These are phyloP conservation scores for Plantago ovata DNA, from an alignment of 257 asterid genomes.

Conservation along the genomic window DNA sequence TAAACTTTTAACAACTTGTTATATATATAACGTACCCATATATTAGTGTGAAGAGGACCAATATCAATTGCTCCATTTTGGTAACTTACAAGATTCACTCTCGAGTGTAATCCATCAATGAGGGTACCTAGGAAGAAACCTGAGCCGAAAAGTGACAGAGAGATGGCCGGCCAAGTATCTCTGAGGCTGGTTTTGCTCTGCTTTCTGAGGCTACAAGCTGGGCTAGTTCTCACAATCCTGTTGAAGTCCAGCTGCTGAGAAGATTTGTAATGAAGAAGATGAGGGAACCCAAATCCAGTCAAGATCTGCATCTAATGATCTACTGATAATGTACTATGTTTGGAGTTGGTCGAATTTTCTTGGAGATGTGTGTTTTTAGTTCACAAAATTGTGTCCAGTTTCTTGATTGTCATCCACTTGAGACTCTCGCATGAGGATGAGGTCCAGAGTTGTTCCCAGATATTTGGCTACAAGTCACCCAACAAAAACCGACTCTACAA, in stretches of 20 bases:
- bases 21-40: slow-evolving; percentile 39
- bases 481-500: no score
- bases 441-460: background rate
- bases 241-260: slow-evolving; percentile 10
- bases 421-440: background rate
- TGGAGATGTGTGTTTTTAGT: background rate
- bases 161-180: slow-evolving; percentile 35
- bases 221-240: background rate
- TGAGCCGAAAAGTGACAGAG: slow-evolving; percentile 44
- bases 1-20: no score
- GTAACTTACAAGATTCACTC: slow-evolving; percentile 62
- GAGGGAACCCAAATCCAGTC: slow-evolving; percentile 16
- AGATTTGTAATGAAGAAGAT: slow-evolving; percentile 2
- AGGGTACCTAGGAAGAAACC: slow-evolving; percentile 72
- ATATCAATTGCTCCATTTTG: slow-evolving; percentile 62
- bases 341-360: background rate
- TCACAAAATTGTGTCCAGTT: slow-evolving; percentile 4
- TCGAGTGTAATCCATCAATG: slow-evolving; percentile 69
- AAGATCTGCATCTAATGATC: slow-evolving; percentile 21
- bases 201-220: slow-evolving; percentile 19
- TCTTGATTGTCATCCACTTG: background rate
- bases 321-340: no score
- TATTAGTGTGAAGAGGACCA: slow-evolving; percentile 70
- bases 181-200: slow-evolving; percentile 15
- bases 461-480: no score